Evolutionary conservation across 2,329 filamentous ascomycete genomes (phyloP), one percentile per base, ranked within the genome.

Genomic region (Byssochlamys sp.): DNA sequence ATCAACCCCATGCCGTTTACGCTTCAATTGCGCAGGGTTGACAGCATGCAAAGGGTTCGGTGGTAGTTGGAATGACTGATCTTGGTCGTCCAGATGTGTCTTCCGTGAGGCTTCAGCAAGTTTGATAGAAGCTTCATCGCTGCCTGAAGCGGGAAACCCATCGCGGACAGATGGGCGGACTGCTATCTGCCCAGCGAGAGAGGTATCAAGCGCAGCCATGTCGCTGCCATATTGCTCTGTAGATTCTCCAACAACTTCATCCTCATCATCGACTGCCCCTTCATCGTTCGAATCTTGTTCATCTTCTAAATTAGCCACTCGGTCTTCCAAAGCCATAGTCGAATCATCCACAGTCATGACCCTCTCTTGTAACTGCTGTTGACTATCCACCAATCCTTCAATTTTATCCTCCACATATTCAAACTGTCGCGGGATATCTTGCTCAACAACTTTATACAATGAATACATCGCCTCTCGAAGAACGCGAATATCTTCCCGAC

Each of bases 401-500:
- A 69, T 59, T 48, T 60, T 61, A 53, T 68, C 63, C 55, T 70
- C 66, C 2, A 69, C 57, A 14, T 68, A 63, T n/a, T 59, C 55
- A 35, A 68, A 61, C 54, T 62, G 64, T 11, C 61, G 59, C 54
- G 61, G 64, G 50, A 70, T 62, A 50, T 68, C 66, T 31, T 64
- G 59, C 39, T 70, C 66, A 45, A 62, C 57, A 50, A 57, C 62
- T 19, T 61, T 63, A 53, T 67, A 68, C 58, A 70, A 67, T 3
- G 65, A 59, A 45, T 66, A 62, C 51, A 70, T 61, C 7, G 67
- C 66, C 59, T 69, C 67, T 25, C 67, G 62, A 28, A 69, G 51
- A 50, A 67, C 61, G 26, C 66, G 59, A 10, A 66, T 58, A 57
- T 69, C 66, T 55, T 66, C 62, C 28, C 67, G 66, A 58, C 66